Percentiles rank a stretch among this genome's conserved stretches.
These are phyloP conservation scores for Agarophyton chilense DNA, from an alignment of 23 red algal genomes.

Conservation along the genomic window DNA sequence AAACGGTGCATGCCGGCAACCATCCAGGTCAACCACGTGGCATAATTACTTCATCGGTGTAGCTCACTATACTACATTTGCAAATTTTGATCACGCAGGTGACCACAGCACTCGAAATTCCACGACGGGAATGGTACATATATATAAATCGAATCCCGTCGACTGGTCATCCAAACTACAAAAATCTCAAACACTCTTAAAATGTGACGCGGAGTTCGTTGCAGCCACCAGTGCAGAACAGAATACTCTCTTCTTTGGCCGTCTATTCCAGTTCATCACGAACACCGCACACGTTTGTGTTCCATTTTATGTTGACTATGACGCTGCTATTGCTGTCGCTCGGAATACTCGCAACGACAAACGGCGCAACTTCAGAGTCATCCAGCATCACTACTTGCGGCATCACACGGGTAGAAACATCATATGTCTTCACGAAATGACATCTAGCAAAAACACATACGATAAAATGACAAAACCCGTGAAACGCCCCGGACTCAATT, in stretches of 20 bases:
- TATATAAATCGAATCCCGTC: not conserved
- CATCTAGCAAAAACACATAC: not conserved
- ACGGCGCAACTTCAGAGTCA: not conserved
- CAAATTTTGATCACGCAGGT: not conserved
- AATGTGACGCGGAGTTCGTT: constrained; percentile 51
- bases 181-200: constrained; percentile 24
- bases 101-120: not conserved
- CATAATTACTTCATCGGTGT: no score
- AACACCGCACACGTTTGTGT: not conserved
- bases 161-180: constrained; percentile 3
- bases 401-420: not conserved
- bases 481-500: not conserved
- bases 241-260: constrained; percentile 9
- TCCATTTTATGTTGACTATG: not conserved
- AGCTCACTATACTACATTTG: no score
- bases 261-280: not conserved
- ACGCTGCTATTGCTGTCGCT: constrained; percentile 1
- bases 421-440: not conserved
- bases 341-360: not conserved
- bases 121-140: not conserved
- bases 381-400: not conserved
- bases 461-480: not conserved
- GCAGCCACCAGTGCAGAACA: constrained; percentile 7
- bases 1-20: no score
- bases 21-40: no score